These are phyloP conservation scores for Phaeosphaeriaceae sp. DNA, from an alignment of 2,329 filamentous ascomycete genomes.

Conservation along the genomic window DNA sequence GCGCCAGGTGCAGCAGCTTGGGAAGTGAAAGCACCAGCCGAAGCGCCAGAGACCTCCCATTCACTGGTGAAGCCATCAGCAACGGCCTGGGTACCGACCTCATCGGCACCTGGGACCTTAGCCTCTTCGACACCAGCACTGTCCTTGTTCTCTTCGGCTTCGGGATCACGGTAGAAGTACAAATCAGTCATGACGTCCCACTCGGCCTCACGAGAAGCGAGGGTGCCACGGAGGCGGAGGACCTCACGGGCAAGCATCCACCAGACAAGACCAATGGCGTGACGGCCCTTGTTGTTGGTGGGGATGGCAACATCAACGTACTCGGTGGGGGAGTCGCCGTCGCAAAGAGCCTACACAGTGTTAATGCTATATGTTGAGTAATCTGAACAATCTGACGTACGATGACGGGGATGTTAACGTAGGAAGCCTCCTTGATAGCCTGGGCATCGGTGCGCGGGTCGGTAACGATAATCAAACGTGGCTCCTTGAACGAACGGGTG, in stretches of 20 bases:
- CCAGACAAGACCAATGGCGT: conserved; percentile 98
- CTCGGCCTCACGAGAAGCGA: conserved; percentile 92
- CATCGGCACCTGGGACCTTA: conserved; percentile 84
- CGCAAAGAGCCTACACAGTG: conserved; percentile 74
- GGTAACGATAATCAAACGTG: conserved; percentile 98
- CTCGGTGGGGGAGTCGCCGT: conserved; percentile 99
- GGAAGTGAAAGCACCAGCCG: conserved; percentile 66
- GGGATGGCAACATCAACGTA: conserved; percentile 99
- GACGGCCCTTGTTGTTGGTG: conserved; percentile 99
- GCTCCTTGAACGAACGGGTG: conserved; percentile 99
- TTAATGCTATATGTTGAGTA: conserved; percentile 9
- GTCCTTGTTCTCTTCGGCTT: conserved; percentile 99
- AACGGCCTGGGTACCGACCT: conserved; percentile 79
- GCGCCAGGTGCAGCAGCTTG: conserved; percentile 65
- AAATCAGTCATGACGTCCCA: conserved; percentile 99
- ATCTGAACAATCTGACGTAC: conserved; percentile 23
- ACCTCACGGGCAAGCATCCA: conserved; percentile 99
- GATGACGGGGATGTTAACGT: conserved; percentile 99
- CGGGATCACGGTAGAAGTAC: conserved; percentile 99
- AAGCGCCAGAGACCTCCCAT: conserved; percentile 79
- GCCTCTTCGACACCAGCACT: conserved; percentile 77
- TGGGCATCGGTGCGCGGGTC: conserved; percentile 99
- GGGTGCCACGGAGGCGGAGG: conserved; percentile 96
- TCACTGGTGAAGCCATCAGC: conserved; percentile 81
- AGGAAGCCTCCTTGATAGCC: conserved; percentile 99